Percentiles rank a stretch among this genome's conserved stretches.
Evolutionary conservation across 2,329 filamentous ascomycete species (phyloP).

Genomic region (Alternaria gansuensis): DNA sequence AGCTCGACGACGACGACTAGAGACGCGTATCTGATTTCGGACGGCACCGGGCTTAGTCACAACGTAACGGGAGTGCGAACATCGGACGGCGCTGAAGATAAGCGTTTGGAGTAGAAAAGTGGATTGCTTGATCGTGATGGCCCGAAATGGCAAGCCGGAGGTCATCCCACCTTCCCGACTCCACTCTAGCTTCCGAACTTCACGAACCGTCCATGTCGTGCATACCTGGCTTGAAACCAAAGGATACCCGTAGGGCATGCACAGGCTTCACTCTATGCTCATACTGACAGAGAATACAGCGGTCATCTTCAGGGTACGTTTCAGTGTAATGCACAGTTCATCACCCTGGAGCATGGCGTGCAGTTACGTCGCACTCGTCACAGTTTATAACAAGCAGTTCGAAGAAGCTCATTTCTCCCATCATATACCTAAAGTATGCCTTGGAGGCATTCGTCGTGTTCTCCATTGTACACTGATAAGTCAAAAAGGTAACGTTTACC

Average conservation of each 20-base stretch:
- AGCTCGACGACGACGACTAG: neutral
- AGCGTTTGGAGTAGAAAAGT: constrained; percentile 8
- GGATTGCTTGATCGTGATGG: constrained; percentile 7
- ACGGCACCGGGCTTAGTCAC: constrained; percentile 7
- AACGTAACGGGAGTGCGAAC: neutral
- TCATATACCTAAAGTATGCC: neutral
- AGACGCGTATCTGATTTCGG: neutral
- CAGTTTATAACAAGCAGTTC: neutral
- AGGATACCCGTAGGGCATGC: neutral
- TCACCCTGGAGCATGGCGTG: neutral
- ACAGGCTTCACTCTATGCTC: neutral
- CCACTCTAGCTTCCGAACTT: neutral
- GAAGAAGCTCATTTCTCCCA: neutral
- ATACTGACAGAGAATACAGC: neutral
- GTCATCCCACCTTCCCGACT: constrained; percentile 17
- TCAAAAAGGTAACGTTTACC: neutral
- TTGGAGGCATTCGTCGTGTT: neutral
- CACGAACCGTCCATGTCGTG: neutral
- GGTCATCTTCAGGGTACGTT: too few relatives aligned
- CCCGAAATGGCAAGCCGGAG: constrained; percentile 28
- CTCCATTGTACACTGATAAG: neutral
- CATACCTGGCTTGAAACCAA: neutral
- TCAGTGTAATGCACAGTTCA: neutral
- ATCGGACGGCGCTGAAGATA: constrained; percentile 15
- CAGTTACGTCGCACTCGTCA: neutral